Conservation (phyloP, 2,329 filamentous ascomycete species). For the Penicillium sp. region DNA sequence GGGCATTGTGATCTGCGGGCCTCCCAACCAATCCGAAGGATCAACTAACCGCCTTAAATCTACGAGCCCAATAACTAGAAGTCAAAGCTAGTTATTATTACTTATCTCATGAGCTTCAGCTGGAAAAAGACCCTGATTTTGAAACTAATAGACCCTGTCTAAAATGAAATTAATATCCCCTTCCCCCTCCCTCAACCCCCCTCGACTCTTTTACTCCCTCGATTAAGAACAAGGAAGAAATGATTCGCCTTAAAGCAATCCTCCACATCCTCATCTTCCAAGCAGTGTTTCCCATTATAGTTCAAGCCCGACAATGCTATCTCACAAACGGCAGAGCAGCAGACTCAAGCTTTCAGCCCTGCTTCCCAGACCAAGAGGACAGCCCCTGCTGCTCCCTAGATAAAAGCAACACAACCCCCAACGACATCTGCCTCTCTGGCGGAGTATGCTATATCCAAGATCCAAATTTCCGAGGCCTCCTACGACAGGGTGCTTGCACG, state of each 20-base stretch:
- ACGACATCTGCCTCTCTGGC: background rate
- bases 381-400: slow-evolving; percentile 2
- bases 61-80: background rate
- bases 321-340: background rate
- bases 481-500: background rate
- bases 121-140: background rate
- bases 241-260: background rate
- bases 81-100: background rate
- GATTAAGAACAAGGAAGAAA: background rate
- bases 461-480: background rate
- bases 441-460: slow-evolving; percentile 2
- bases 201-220: background rate
- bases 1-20: background rate
- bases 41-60: background rate
- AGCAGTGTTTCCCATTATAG: background rate
- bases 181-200: background rate
- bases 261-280: background rate
- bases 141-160: background rate
- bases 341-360: slow-evolving; percentile 2
- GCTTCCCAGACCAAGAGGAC: background rate
- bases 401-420: background rate
- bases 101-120: background rate
- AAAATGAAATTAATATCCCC: background rate
- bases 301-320: background rate
- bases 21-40: background rate